Conservation (phyloP, 2,329 filamentous ascomycete genomes). For the Botrytis fragariae region DNA sequence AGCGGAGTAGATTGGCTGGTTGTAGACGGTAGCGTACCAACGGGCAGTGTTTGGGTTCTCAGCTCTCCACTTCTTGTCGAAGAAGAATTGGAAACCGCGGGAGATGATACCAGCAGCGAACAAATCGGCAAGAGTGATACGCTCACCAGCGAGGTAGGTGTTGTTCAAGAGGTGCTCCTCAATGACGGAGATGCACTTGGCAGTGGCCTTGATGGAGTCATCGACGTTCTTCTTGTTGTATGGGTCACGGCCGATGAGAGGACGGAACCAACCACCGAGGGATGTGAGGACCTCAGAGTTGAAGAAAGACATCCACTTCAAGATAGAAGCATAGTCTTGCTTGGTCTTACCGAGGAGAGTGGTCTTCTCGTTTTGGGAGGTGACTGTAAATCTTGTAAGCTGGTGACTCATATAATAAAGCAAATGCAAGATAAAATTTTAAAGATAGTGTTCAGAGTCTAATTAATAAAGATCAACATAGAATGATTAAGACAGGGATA, state of each 20-base stretch:
- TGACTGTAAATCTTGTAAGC: conserved; percentile 58
- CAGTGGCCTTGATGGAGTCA: conserved; percentile 66
- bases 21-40: conserved; percentile 93
- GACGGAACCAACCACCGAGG: conserved; percentile 79
- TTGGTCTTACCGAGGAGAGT: conserved; percentile 99
- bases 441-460: conserved; percentile 68
- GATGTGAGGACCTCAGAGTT: conserved; percentile 79
- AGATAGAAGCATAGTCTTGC: conserved; percentile 96
- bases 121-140: conserved; percentile 92
- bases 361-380: conserved; percentile 99
- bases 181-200: conserved; percentile 67
- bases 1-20: conserved; percentile 85
- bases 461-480: conserved; percentile 75
- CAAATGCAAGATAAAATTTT: conserved; percentile 19
- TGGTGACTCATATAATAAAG: conserved; percentile 22
- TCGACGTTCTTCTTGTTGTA: conserved; percentile 99
- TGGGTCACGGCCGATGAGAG: conserved; percentile 73
- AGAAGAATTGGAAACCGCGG: conserved; percentile 91
- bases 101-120: conserved; percentile 76
- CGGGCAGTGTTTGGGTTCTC: conserved; percentile 82
- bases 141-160: conserved; percentile 98
- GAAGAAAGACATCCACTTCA: conserved; percentile 97
- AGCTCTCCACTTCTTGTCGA: conserved; percentile 84
- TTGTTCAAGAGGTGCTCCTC: conserved; percentile 88
- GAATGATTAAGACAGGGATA: conserved; percentile 96